Evolutionary conservation across 2,329 filamentous ascomycete genomes (phyloP).

Genomic region (Colletotrichum agaves): DNA sequence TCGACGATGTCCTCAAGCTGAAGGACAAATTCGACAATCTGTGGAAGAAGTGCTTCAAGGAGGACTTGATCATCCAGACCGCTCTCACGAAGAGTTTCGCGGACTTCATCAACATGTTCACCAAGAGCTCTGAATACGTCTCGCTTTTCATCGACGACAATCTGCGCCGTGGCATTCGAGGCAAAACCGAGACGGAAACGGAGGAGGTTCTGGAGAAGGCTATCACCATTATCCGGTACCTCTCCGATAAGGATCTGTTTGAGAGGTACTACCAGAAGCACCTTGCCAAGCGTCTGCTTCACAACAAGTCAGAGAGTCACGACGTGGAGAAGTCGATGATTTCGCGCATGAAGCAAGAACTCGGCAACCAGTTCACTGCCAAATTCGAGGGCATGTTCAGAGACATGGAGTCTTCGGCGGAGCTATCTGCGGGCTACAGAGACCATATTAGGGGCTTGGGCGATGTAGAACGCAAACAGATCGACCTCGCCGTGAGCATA

Average conservation of each 20-base stretch:
- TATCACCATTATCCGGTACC: conserved; percentile 86
- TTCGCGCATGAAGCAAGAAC: conserved; percentile 94
- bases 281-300: conserved; percentile 85
- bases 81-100: conserved; percentile 88
- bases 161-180: conserved; percentile 91
- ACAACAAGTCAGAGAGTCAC: conserved; percentile 88
- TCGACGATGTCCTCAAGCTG: conserved; percentile 85
- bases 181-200: conserved; percentile 89
- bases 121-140: conserved; percentile 87
- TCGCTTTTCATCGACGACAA: conserved; percentile 98
- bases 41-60: conserved; percentile 76
- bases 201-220: conserved; percentile 89
- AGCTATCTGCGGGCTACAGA: conserved; percentile 82
- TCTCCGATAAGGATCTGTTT: conserved; percentile 93
- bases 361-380: conserved; percentile 91
- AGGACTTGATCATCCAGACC: conserved; percentile 82
- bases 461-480: conserved; percentile 65
- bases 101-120: conserved; percentile 93
- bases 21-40: conserved; percentile 92
- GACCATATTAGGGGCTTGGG: conserved; percentile 68
- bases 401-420: conserved; percentile 89
- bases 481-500: conserved; percentile 86
- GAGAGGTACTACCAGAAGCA: conserved; percentile 99
- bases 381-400: conserved; percentile 99
- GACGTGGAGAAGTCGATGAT: conserved; percentile 97